These are phyloP conservation scores for Cyberlindnera misumaiensis DNA, from an alignment of 805 yeast genomes.

Conservation along the genomic window DNA sequence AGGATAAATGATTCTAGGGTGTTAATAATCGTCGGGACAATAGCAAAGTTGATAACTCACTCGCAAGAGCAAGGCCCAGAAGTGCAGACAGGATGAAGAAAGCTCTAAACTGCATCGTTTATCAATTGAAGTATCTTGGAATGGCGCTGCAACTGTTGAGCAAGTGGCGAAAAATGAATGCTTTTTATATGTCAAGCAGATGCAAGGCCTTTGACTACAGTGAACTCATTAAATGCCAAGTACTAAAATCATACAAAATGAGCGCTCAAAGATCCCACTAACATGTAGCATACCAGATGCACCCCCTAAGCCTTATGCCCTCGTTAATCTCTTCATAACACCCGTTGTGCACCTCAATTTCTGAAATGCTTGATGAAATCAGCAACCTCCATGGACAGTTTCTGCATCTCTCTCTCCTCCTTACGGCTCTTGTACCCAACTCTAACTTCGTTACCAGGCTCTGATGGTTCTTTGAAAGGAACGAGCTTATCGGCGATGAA, in stretches of 20 bases:
- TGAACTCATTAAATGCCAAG: too few relatives aligned
- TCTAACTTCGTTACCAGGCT: constrained; percentile 22
- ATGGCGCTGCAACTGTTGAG: background rate
- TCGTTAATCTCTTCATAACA: background rate
- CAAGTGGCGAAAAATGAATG: background rate
- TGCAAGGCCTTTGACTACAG: too few relatives aligned
- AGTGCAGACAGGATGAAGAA: background rate
- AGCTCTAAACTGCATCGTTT: background rate
- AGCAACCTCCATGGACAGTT: constrained; percentile 15
- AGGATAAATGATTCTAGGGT: constrained; percentile 20
- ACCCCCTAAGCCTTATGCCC: background rate
- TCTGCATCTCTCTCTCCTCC: constrained; percentile 19
- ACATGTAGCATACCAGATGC: background rate
- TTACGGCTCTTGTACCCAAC: constrained; percentile 18
- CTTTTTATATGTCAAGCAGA: too few relatives aligned
- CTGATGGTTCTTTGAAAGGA: constrained; percentile 18
- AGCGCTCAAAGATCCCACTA: background rate
- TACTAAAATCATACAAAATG: too few relatives aligned
- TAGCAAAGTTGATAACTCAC: background rate
- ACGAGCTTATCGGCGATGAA: constrained; percentile 20
- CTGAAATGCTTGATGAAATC: constrained; percentile 20
- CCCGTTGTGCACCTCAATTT: constrained; percentile 6
- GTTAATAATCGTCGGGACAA: constrained; percentile 1
- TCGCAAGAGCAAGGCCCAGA: background rate
- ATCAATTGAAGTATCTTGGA: background rate